A percentile compares a stretch with the other conserved stretches of the same genome.
phyloP scores from a whole-genome alignment of 805 yeast genomes.

The Ogataea kodamae region DNA sequence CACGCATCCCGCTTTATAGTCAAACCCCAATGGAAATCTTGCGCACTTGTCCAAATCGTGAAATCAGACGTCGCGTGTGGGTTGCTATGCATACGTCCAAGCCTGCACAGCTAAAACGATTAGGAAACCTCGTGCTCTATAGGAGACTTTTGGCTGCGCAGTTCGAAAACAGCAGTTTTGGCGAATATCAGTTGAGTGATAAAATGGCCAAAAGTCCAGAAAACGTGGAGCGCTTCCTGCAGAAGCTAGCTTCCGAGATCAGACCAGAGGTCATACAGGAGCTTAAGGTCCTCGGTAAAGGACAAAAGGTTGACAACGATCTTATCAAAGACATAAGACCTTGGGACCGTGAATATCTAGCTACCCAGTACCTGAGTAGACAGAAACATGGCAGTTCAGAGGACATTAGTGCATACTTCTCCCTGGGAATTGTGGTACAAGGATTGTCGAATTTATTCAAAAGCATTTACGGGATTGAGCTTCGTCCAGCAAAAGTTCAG shows the following conservation, averaged over 20 bases:
- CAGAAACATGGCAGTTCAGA: constrained; percentile 37
- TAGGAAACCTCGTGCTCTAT: constrained; percentile 57
- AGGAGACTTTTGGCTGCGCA: constrained; percentile 70
- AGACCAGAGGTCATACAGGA: constrained; percentile 58
- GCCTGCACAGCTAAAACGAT: constrained; percentile 52
- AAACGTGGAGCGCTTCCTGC: constrained; percentile 68
- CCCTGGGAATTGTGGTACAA: constrained; percentile 80
- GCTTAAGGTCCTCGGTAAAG: constrained; percentile 42
- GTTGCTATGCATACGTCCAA: constrained; percentile 64
- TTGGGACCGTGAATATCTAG: constrained; percentile 84
- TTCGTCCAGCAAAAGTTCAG: constrained; percentile 60
- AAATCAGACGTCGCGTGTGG: constrained; percentile 71
- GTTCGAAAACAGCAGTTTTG: constrained; percentile 66
- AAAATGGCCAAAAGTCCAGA: constrained; percentile 86
- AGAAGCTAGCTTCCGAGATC: constrained; percentile 50
- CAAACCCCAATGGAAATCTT: constrained; percentile 63
- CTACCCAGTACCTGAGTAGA: constrained; percentile 28
- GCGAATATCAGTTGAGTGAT: constrained; percentile 79
- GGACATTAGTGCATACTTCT: constrained; percentile 67
- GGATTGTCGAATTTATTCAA: constrained; percentile 74
- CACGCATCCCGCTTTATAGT: constrained; percentile 57
- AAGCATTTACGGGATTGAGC: constrained; percentile 69
- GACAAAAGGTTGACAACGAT: constrained; percentile 18
- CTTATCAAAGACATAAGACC: constrained; percentile 57
- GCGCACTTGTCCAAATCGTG: constrained; percentile 51